These are phyloP conservation scores for Ramaria rubella DNA, from an alignment of 768 basidiomycete species.

Conservation along the genomic window DNA sequence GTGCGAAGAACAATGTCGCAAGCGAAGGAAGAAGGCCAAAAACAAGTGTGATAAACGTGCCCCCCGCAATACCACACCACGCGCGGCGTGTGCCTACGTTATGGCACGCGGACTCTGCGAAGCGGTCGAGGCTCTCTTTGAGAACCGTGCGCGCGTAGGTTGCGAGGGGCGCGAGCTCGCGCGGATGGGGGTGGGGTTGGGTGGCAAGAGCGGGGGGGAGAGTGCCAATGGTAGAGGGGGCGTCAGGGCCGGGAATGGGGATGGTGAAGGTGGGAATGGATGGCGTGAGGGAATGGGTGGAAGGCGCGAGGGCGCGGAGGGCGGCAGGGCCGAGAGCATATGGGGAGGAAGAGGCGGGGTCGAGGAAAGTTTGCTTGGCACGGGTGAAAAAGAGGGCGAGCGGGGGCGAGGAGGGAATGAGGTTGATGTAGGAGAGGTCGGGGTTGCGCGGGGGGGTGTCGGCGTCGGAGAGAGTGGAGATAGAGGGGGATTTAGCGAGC, in stretches of 20 bases:
- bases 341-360: slow-evolving; percentile 34
- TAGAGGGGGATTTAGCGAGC: background rate
- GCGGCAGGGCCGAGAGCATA: slow-evolving; percentile 29
- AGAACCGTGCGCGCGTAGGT: slow-evolving; percentile 53
- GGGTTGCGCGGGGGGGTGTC: slow-evolving; percentile 17
- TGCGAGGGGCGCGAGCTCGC: slow-evolving; percentile 28
- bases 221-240: slow-evolving; percentile 4
- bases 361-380: slow-evolving; percentile 77
- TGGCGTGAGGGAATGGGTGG: slow-evolving; percentile 33
- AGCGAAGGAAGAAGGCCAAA: slow-evolving; percentile 44
- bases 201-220: background rate
- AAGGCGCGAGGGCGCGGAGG: slow-evolving; percentile 36
- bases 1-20: slow-evolving; percentile 18
- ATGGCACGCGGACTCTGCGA: slow-evolving; percentile 62
- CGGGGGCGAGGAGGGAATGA: slow-evolving; percentile 14
- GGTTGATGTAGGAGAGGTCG: slow-evolving; percentile 1
- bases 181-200: slow-evolving; percentile 8
- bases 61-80: slow-evolving; percentile 53
- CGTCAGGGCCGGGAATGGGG: slow-evolving; percentile 5
- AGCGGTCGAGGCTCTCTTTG: slow-evolving; percentile 55
- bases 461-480: slow-evolving; percentile 16
- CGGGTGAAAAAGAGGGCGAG: slow-evolving; percentile 72
- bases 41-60: slow-evolving; percentile 41
- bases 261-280: slow-evolving; percentile 36
- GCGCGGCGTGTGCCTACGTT: slow-evolving; percentile 64